These are phyloP conservation scores for Ramaria sp. DNA, from an alignment of 768 basidiomycete species.

Conservation along the genomic window DNA sequence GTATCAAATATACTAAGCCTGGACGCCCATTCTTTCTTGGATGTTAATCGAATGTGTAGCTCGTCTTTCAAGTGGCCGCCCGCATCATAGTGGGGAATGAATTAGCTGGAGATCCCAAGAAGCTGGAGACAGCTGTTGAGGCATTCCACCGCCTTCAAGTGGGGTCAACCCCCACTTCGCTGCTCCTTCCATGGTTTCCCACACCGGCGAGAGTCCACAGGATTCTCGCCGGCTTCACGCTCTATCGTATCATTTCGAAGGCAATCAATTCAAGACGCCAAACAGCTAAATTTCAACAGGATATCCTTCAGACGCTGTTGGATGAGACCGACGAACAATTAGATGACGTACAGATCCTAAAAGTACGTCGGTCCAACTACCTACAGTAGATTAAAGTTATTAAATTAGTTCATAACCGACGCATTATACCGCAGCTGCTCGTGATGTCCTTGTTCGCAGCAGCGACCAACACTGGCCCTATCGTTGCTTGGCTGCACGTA, in stretches of 20 bases:
- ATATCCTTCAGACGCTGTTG: slow-evolving; percentile 1
- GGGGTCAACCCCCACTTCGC: not conserved
- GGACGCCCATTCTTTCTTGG: not conserved
- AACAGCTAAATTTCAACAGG: not conserved
- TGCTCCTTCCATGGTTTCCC: not conserved
- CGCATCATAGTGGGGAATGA: not conserved
- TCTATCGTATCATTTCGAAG: not conserved
- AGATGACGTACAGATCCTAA: not conserved
- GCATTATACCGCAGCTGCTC: not conserved
- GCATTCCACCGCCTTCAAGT: not conserved
- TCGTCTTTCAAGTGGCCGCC: not conserved
- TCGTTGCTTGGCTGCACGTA: not conserved
- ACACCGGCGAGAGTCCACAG: not conserved
- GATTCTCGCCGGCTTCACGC: not conserved
- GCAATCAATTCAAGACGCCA: not conserved
- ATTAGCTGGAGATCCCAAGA: not conserved
- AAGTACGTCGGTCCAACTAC: not conserved
- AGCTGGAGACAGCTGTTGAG: not conserved
- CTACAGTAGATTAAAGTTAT: not conserved
- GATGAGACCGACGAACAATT: not conserved
- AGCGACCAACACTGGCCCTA: not conserved
- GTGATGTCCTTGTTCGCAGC: not conserved
- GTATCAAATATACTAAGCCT: not conserved
- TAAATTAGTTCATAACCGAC: not conserved
- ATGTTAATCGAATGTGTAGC: not conserved